Conservation (phyloP, 495 filamentous ascomycete species). For the Aspergillus wentii region DNA sequence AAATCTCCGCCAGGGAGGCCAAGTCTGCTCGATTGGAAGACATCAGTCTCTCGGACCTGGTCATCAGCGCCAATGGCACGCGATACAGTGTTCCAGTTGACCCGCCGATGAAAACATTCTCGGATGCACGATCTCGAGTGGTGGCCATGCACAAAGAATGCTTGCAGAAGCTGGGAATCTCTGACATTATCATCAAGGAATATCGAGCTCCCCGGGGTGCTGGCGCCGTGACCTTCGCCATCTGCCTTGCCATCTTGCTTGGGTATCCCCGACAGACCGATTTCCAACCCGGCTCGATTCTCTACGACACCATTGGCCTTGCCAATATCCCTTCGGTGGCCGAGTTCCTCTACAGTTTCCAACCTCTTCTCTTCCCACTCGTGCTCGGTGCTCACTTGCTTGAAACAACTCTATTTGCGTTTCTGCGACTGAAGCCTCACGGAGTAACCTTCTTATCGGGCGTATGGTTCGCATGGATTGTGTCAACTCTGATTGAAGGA, state of each 20-base stretch:
- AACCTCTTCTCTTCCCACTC: conserved; percentile 36
- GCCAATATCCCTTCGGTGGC: conserved; percentile 43
- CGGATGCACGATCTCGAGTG: conserved; percentile 58
- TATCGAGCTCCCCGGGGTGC: conserved; percentile 45
- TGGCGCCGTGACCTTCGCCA: conserved; percentile 34
- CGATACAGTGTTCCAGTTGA: conserved; percentile 53
- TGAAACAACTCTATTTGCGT: conserved; percentile 49
- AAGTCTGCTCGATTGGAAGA: conserved; percentile 53
- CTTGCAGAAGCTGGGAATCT: conserved; percentile 46
- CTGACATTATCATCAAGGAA: conserved; percentile 49
- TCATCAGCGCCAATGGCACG: conserved; percentile 41
- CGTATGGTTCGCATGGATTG: conserved; percentile 61
- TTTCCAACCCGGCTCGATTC: conserved; percentile 50
- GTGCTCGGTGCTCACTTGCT: conserved; percentile 49
- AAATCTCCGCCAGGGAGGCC: conserved; percentile 40
- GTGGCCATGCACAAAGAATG: conserved; percentile 65
- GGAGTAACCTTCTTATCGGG: conserved; percentile 43
- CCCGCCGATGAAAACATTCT: conserved; percentile 56
- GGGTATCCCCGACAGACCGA: conserved; percentile 42
- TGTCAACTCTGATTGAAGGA: conserved; percentile 57
- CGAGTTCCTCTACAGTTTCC: conserved; percentile 43
- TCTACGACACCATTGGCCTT: conserved; percentile 46
- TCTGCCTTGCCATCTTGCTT: conserved; percentile 40
- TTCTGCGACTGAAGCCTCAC: conserved; percentile 48
- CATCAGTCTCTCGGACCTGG: conserved; percentile 53